Evolutionary conservation across 1,284 basidiomycete genomes (phyloP).

Genomic region (Austroboletus niveus): DNA sequence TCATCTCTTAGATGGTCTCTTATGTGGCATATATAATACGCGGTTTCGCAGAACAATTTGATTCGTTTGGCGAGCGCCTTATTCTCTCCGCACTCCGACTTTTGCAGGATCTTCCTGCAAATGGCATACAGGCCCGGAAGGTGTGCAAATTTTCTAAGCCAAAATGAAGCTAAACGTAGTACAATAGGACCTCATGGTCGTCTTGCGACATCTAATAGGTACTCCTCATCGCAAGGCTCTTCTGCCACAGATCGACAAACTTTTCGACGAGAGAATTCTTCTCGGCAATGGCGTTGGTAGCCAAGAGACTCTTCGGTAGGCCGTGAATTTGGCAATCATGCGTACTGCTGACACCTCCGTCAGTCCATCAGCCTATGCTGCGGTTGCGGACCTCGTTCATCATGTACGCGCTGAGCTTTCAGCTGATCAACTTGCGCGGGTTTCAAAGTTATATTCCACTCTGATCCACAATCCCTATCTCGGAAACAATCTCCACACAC

Average conservation of each 20-base stretch:
- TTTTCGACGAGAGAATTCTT: conserved; percentile 91
- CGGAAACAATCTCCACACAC: conserved; percentile 80
- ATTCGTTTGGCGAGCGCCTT: conserved; percentile 80
- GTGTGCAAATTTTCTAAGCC: conserved; percentile 34
- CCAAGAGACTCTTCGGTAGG: conserved; percentile 79
- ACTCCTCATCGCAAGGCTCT: conserved; percentile 82
- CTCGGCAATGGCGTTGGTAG: conserved; percentile 82
- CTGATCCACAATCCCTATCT: conserved; percentile 90
- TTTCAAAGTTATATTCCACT: conserved; percentile 85
- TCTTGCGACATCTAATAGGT: conserved; percentile 88
- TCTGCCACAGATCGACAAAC: conserved; percentile 83
- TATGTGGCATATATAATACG: conserved; percentile 92
- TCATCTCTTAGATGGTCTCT: conserved; percentile 71
- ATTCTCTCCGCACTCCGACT: conserved; percentile 83
- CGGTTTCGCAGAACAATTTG: conserved; percentile 66
- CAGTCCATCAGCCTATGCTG: conserved; percentile 83
- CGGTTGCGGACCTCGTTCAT: conserved; percentile 92
- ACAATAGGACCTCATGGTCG: conserved; percentile 85
- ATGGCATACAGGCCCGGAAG: conserved; percentile 80
- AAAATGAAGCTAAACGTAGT: neutral
- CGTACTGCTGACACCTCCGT: conserved; percentile 10
- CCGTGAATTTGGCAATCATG: conserved; percentile 1
- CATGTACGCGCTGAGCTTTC: conserved; percentile 87
- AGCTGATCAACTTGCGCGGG: conserved; percentile 73
- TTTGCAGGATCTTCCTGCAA: conserved; percentile 91